Evolutionary conservation across 139 green algal genomes (phyloP).

Genomic region (Gonium pectorale): DNA sequence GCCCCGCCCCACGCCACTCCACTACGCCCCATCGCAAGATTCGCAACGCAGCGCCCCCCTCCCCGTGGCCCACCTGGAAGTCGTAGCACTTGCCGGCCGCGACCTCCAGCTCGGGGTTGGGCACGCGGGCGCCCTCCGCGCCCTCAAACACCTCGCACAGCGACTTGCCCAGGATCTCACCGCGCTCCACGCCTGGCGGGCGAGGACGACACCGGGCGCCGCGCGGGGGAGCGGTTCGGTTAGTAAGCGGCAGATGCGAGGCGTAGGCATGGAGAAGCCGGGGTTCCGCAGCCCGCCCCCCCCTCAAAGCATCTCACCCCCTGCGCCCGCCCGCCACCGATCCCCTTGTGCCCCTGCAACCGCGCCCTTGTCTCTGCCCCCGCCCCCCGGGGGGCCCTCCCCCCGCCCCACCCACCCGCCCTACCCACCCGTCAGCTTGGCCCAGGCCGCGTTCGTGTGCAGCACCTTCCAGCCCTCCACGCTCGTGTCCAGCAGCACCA

Average conservation of each 20-base stretch:
- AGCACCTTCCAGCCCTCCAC: slow-evolving; percentile 45
- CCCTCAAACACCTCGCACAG: slow-evolving; percentile 50
- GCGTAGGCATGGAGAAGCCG: too few species aligned
- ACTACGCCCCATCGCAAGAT: too few species aligned
- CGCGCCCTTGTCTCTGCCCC: too few species aligned
- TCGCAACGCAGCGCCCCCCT: too few species aligned
- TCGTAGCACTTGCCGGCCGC: slow-evolving; percentile 11
- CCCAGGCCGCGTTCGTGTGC: slow-evolving; percentile 45
- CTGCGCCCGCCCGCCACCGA: too few species aligned
- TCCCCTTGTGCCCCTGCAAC: too few species aligned
- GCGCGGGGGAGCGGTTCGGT: background rate
- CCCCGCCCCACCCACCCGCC: background rate
- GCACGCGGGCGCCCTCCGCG: slow-evolving; percentile 19
- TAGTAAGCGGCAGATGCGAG: too few species aligned
- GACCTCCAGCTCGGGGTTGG: slow-evolving; percentile 28
- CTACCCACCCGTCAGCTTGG: slow-evolving; percentile 45
- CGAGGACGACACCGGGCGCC: too few species aligned
- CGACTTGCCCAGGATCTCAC: slow-evolving; percentile 18
- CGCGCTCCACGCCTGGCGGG: slow-evolving; percentile 39
- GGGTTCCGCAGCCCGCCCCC: too few species aligned
- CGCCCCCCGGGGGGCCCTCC: too few species aligned
- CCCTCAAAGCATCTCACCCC: too few species aligned
- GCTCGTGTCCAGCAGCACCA: slow-evolving; percentile 52
- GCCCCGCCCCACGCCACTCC: background rate
- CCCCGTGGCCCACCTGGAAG: slow-evolving; percentile 15